These are phyloP conservation scores for Blastocystis sp. DNA, from an alignment of 352 stramenopile genomes.

Conservation along the genomic window DNA sequence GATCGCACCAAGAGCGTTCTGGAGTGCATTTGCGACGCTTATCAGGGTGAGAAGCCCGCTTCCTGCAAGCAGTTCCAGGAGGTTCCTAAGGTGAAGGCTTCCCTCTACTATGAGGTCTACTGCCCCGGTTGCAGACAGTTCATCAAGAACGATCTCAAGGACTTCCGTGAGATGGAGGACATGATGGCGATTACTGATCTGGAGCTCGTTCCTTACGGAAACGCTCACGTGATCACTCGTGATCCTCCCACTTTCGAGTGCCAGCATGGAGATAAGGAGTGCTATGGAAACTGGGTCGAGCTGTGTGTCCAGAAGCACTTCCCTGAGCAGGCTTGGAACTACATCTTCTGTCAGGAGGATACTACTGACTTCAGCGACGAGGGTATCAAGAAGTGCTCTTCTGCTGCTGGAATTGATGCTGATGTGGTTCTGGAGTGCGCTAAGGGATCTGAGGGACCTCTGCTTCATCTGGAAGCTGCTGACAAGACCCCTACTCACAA, in stretches of 20 bases:
- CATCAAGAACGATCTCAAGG: not conserved
- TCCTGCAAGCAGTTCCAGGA: constrained; percentile 29
- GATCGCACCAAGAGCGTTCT: constrained; percentile 5
- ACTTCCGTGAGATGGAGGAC: constrained; percentile 7
- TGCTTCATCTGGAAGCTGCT: constrained; percentile 49
- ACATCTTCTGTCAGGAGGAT: constrained; percentile 43
- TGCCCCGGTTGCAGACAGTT: constrained; percentile 45
- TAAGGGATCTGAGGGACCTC: constrained; percentile 55
- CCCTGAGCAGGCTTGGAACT: constrained; percentile 50
- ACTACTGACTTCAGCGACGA: constrained; percentile 52
- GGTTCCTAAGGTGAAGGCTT: not conserved
- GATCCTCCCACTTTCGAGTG: constrained; percentile 57
- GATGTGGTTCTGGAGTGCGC: constrained; percentile 20
- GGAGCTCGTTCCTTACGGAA: constrained; percentile 52
- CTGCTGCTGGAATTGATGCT: constrained; percentile 9
- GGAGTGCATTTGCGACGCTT: constrained; percentile 48
- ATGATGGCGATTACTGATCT: constrained; percentile 57
- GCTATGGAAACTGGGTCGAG: constrained; percentile 54
- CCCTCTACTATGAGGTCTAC: constrained; percentile 49
- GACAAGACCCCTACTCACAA: constrained; percentile 54
- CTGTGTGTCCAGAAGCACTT: constrained; percentile 36
- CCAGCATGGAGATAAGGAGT: constrained; percentile 55
- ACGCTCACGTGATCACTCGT: constrained; percentile 45
- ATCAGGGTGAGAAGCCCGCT: constrained; percentile 52
- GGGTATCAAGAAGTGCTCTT: constrained; percentile 42